Percentiles rank a stretch among this genome's conserved stretches.
Evolutionary conservation across 768 basidiomycete genomes (phyloP).

Genomic region (Leccinum imitatum): DNA sequence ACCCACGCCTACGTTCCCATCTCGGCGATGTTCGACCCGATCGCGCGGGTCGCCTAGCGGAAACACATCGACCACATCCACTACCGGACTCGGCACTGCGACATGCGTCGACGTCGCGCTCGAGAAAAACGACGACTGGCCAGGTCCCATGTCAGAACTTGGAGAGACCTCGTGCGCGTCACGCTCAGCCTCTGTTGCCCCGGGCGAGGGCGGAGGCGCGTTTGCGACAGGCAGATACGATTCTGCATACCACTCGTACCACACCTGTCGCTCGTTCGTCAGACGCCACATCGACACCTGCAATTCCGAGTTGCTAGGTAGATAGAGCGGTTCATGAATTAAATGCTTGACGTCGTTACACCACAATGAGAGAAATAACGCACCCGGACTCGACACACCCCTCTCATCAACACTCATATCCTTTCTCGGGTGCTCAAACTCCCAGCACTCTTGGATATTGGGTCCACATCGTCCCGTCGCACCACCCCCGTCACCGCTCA

Average conservation of each 20-base stretch:
- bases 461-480: constrained; percentile 69
- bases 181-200: neutral
- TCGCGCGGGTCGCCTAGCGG: constrained; percentile 14
- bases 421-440: constrained; percentile 89
- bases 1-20: neutral
- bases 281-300: constrained; percentile 94
- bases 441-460: constrained; percentile 93
- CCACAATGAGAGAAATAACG: constrained; percentile 24
- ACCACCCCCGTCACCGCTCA: constrained; percentile 73
- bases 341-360: neutral
- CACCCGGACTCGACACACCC: constrained; percentile 58
- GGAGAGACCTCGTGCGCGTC: neutral
- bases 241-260: constrained; percentile 99
- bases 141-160: neutral
- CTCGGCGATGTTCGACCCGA: constrained; percentile 13
- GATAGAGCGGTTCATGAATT: constrained; percentile 83
- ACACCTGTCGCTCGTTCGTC: constrained; percentile 85
- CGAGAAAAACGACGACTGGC: constrained; percentile 20
- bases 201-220: constrained; percentile 15
- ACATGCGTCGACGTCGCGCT: constrained; percentile 27
- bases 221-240: constrained; percentile 74
- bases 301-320: constrained; percentile 89
- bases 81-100: constrained; percentile 62
- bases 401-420: constrained; percentile 72
- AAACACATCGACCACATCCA: constrained; percentile 62